These are phyloP conservation scores for Starmerella lactis-condensi DNA, from an alignment of 805 yeast genomes.

Conservation along the genomic window DNA sequence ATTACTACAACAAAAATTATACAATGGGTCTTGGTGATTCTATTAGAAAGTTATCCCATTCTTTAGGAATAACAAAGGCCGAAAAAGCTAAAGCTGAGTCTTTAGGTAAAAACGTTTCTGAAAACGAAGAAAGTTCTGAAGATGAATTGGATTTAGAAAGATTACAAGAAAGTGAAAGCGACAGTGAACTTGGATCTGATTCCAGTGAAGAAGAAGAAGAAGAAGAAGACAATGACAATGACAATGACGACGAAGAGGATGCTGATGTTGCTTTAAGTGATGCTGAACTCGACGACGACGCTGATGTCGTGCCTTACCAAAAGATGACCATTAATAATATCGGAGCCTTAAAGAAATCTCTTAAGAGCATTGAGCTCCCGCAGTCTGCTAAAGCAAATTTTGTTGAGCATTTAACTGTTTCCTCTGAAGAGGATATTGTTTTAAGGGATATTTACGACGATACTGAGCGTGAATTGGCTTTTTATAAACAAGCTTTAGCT, in stretches of 20 bases:
- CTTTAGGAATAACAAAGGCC: conserved; percentile 13
- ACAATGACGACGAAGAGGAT: conserved; percentile 42
- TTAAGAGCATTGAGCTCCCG: conserved; percentile 26
- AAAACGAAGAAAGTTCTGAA: conserved; percentile 20
- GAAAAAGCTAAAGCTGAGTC: conserved; percentile 3
- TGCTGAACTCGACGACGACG: conserved; percentile 82
- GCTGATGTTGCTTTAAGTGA: conserved; percentile 80
- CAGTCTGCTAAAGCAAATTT: conserved; percentile 44
- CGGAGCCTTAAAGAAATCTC: conserved; percentile 37
- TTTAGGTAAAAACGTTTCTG: conserved; percentile 20
- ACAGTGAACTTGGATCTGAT: conserved; percentile 21
- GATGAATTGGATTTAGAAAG: conserved; percentile 16
- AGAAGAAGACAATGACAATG: conserved; percentile 41
- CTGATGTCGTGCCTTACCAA: conserved; percentile 82
- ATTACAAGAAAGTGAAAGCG: conserved; percentile 1
- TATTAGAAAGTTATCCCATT: conserved; percentile 13
- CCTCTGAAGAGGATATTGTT: conserved; percentile 42
- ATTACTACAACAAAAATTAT: background rate
- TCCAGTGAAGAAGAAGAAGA: conserved; percentile 33
- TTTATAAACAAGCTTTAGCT: conserved; percentile 80
- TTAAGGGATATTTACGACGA: conserved; percentile 78
- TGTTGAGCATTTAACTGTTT: conserved; percentile 64
- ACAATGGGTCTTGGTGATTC: conserved; percentile 18
- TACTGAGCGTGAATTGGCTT: conserved; percentile 85
- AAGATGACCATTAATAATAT: conserved; percentile 74